phyloP scores from a whole-genome alignment of 2,329 filamentous ascomycete species.

The Colletotrichum falcatum region DNA sequence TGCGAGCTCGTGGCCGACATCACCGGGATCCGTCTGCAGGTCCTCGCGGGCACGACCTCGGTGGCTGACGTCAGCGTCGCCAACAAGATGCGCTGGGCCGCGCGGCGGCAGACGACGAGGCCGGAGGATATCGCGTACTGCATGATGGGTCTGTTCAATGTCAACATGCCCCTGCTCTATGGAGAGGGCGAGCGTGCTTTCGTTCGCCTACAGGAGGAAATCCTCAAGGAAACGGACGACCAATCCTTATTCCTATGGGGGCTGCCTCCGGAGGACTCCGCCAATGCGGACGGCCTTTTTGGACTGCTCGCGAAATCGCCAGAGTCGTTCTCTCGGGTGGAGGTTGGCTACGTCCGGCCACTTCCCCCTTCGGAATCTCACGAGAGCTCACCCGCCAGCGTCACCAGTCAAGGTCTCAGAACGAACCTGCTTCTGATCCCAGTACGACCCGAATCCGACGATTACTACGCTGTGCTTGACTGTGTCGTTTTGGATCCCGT shows the following conservation, averaged over 20 bases:
- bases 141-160: slow-evolving; percentile 46
- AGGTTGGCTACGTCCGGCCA: slow-evolving; percentile 6
- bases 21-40: slow-evolving; percentile 9
- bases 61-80: slow-evolving; percentile 44
- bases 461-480: slow-evolving; percentile 19
- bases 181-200: slow-evolving; percentile 46
- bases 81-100: slow-evolving; percentile 48
- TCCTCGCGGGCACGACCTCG: slow-evolving; percentile 15
- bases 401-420: slow-evolving; percentile 21
- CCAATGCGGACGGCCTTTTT: background rate
- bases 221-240: slow-evolving; percentile 26
- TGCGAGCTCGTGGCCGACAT: slow-evolving; percentile 4
- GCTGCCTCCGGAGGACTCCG: background rate
- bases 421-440: slow-evolving; percentile 19
- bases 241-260: slow-evolving; percentile 33
- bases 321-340: background rate
- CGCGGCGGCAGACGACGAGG: slow-evolving; percentile 43
- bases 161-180: slow-evolving; percentile 47
- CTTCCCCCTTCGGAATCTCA: slow-evolving; percentile 3
- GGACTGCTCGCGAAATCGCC: slow-evolving; percentile 5
- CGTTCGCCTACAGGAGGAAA: slow-evolving; percentile 39
- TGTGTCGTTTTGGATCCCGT: slow-evolving; percentile 6
- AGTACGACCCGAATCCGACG: background rate
- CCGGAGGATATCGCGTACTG: slow-evolving; percentile 46
- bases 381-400: slow-evolving; percentile 8